A percentile compares a stretch with the other conserved stretches of the same genome.
These are phyloP conservation scores for Phytophthora ohioensis DNA, from an alignment of 352 stramenopile genomes.

Conservation along the genomic window DNA sequence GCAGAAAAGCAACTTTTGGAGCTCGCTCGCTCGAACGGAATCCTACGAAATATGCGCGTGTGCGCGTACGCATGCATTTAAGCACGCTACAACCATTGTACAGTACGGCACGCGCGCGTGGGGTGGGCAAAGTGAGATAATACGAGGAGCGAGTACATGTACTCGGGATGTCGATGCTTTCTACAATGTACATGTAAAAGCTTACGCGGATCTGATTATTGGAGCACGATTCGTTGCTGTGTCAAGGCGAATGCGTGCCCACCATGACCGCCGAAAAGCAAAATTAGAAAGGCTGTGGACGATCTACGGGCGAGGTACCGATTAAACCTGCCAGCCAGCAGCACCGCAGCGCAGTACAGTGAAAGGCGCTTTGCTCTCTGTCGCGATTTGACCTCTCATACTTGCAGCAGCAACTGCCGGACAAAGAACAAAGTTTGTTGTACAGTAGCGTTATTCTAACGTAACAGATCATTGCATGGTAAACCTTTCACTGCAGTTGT, in stretches of 20 bases:
- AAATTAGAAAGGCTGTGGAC: not conserved
- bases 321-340: not conserved
- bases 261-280: not conserved
- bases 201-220: not conserved
- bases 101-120: too few species aligned
- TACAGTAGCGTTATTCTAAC: too few species aligned
- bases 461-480: too few species aligned
- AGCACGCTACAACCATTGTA: too few species aligned
- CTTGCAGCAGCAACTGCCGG: too few species aligned
- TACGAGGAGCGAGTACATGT: too few species aligned
- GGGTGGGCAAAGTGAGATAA: too few species aligned
- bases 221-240: not conserved
- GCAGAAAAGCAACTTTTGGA: constrained; percentile 24
- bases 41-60: not conserved
- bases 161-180: too few species aligned
- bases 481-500: too few species aligned
- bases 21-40: not conserved
- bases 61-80: not conserved
- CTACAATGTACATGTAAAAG: not conserved
- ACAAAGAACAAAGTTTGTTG: too few species aligned
- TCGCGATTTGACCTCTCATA: not conserved
- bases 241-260: not conserved
- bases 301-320: not conserved
- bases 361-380: not conserved
- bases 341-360: not conserved